These are phyloP conservation scores for Lichtheimia hyalospora DNA, from an alignment of 371 early-diverging fungal genomes.

Conservation along the genomic window DNA sequence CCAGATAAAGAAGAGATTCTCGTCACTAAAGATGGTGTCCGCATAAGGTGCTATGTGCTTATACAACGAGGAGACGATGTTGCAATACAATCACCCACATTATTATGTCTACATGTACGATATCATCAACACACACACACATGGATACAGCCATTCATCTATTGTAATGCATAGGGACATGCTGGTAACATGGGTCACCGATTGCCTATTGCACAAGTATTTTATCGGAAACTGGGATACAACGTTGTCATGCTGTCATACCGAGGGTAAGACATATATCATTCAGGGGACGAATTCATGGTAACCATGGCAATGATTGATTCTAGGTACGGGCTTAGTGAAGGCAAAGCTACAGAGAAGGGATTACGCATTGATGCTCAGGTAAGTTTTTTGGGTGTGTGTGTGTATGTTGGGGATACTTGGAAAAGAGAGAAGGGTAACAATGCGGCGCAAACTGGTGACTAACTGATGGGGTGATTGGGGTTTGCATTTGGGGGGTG, in stretches of 20 bases:
- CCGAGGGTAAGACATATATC: constrained; percentile 76
- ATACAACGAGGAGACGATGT: constrained; percentile 55
- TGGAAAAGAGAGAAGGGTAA: no score
- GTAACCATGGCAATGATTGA: not conserved
- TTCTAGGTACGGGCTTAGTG: constrained; percentile 82
- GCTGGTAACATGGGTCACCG: constrained; percentile 96
- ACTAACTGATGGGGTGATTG: not conserved
- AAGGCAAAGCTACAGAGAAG: constrained; percentile 83
- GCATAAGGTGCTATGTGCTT: constrained; percentile 80
- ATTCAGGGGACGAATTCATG: not conserved
- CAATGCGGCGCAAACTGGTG: no score
- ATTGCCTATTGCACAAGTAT: constrained; percentile 84
- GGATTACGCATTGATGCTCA: constrained; percentile 90
- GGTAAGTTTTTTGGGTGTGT: constrained; percentile 36
- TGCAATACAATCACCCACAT: constrained; percentile 67
- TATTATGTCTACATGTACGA: constrained; percentile 84
- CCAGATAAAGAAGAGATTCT: constrained; percentile 80
- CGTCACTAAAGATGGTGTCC: constrained; percentile 77
- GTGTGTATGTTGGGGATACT: not conserved
- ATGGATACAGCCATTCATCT: not conserved
- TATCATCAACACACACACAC: not conserved
- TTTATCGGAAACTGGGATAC: constrained; percentile 65
- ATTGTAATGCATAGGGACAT: constrained; percentile 65
- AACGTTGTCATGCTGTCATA: constrained; percentile 96
- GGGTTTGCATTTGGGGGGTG: constrained; percentile 2